Evolutionary conservation across 129 eudicot species (phyloP).

Genomic region (Saussurea involucrata): DNA sequence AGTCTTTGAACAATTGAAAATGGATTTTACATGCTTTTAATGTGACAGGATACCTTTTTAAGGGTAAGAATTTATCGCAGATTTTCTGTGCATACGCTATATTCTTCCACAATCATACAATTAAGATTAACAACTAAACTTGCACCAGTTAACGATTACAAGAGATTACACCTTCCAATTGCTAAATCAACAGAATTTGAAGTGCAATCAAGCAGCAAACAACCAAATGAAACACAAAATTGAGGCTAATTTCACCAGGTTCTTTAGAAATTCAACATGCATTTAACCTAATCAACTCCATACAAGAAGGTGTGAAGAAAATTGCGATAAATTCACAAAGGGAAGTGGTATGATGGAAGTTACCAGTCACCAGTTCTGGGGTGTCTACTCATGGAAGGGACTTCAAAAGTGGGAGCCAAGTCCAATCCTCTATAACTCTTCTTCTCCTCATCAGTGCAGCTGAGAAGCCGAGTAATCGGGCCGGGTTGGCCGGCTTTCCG

Average conservation of each 20-base stretch:
- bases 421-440: constrained; percentile 67
- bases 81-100: neutral
- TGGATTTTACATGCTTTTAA: neutral
- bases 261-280: constrained; percentile 6
- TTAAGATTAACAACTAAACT: neutral
- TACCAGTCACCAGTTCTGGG: constrained; percentile 98
- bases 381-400: constrained; percentile 93
- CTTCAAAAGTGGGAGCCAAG: constrained; percentile 96
- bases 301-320: neutral
- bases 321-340: neutral
- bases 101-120: neutral
- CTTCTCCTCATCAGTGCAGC: constrained; percentile 91
- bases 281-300: constrained; percentile 6
- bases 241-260: constrained; percentile 3
- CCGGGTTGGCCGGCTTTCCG: constrained; percentile 87
- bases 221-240: neutral
- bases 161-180: neutral
- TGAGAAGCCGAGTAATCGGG: constrained; percentile 85
- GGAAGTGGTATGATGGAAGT: neutral
- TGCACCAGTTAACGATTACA: neutral
- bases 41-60: neutral
- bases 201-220: neutral
- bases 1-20: neutral
- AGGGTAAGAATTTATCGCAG: neutral
- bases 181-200: neutral